phyloP scores from a whole-genome alignment of 2,329 filamentous ascomycete genomes.

The Fusarium longipes region DNA sequence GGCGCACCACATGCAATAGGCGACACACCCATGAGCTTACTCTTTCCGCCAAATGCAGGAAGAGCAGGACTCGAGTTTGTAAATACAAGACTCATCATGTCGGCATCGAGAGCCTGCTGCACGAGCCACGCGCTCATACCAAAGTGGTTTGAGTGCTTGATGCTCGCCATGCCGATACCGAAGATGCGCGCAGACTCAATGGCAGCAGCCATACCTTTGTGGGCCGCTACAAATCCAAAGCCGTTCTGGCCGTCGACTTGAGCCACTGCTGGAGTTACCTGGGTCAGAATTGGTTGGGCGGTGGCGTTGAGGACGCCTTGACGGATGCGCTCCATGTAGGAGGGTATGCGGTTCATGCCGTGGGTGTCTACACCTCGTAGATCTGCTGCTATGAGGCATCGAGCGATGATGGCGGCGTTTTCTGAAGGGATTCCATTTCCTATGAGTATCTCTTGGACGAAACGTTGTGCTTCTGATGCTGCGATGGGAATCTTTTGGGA shows the following conservation, averaged over 20 bases:
- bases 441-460: slow-evolving; percentile 65
- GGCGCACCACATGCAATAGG: slow-evolving; percentile 83
- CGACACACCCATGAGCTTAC: slow-evolving; percentile 77
- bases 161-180: slow-evolving; percentile 80
- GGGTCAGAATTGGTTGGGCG: slow-evolving; percentile 67
- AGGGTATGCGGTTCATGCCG: slow-evolving; percentile 79
- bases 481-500: slow-evolving; percentile 50
- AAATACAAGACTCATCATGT: slow-evolving; percentile 77
- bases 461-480: slow-evolving; percentile 56
- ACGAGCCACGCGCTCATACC: slow-evolving; percentile 87
- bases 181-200: slow-evolving; percentile 72
- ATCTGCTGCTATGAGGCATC: slow-evolving; percentile 77
- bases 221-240: slow-evolving; percentile 80
- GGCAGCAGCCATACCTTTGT: slow-evolving; percentile 73
- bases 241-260: slow-evolving; percentile 75
- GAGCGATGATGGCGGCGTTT: slow-evolving; percentile 72
- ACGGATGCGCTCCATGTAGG: slow-evolving; percentile 79
- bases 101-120: slow-evolving; percentile 78
- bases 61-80: slow-evolving; percentile 79
- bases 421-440: slow-evolving; percentile 69
- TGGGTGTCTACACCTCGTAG: slow-evolving; percentile 84
- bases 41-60: slow-evolving; percentile 75
- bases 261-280: slow-evolving; percentile 77
- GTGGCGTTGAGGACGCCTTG: slow-evolving; percentile 73
- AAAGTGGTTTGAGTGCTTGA: slow-evolving; percentile 84